Evolutionary conservation across 306 rosid genomes (phyloP).

Genomic region (Erythrophleum fordii): DNA sequence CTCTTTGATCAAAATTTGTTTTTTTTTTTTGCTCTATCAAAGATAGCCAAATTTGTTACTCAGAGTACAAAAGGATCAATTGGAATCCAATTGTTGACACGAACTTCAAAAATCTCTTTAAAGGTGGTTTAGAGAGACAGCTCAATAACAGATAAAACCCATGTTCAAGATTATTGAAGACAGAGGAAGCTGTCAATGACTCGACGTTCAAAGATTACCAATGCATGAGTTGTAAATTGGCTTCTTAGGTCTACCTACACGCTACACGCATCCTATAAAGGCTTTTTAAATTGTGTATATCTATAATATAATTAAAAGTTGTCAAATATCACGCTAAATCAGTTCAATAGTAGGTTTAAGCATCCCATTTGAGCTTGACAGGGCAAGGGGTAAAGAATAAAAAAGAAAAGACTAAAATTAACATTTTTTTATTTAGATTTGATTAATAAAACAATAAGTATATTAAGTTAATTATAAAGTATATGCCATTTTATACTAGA

Average conservation of each 20-base stretch:
- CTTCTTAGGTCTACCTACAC: not conserved
- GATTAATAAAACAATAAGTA: too few species aligned
- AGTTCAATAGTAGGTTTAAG: not conserved
- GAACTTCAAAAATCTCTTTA: not conserved
- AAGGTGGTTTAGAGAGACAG: conserved; percentile 34
- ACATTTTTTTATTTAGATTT: too few species aligned
- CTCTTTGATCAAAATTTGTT: too few species aligned
- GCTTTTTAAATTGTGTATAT: not conserved
- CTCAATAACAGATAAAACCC: conserved; percentile 43
- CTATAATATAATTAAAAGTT: not conserved
- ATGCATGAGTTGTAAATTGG: conserved; percentile 41
- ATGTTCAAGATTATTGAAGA: not conserved
- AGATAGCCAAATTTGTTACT: conserved; percentile 20
- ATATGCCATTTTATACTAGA: too few species aligned
- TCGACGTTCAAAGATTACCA: conserved; percentile 31
- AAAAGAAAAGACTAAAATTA: too few species aligned
- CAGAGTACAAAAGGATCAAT: not conserved
- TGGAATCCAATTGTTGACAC: not conserved
- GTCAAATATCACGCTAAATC: not conserved
- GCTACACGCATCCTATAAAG: not conserved
- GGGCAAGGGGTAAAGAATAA: too few species aligned
- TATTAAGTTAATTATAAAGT: too few species aligned
- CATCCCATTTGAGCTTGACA: not conserved
- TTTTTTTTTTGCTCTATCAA: too few species aligned
- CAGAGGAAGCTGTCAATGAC: conserved; percentile 42